phyloP scores from a whole-genome alignment of 2,329 filamentous ascomycete species.

The Microascus cirrosus region DNA sequence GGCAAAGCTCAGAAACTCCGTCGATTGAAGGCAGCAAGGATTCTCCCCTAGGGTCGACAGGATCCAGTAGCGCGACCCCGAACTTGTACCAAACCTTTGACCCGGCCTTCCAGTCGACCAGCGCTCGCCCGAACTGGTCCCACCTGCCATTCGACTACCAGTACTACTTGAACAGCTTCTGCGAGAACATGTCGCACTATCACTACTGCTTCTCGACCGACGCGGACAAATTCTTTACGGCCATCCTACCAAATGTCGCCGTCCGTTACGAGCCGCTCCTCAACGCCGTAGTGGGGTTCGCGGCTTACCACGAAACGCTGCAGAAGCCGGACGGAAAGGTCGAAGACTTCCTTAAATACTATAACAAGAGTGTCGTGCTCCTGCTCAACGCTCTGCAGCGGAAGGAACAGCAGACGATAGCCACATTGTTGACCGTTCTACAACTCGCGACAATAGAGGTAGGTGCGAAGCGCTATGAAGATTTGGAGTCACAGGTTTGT shows the following conservation, averaged over 20 bases:
- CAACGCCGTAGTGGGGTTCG: conserved; percentile 78
- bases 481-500: neutral
- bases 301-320: conserved; percentile 76
- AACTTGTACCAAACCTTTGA: conserved; percentile 2
- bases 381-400: conserved; percentile 62
- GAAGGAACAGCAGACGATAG: conserved; percentile 58
- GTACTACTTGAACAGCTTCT: conserved; percentile 69
- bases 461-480: conserved; percentile 14
- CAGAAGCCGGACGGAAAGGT: conserved; percentile 61
- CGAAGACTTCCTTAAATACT: conserved; percentile 75
- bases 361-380: conserved; percentile 75
- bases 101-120: conserved; percentile 5
- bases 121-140: conserved; percentile 33
- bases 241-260: conserved; percentile 60
- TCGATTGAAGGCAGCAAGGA: conserved; percentile 39
- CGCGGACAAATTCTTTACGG: conserved; percentile 60
- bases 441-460: conserved; percentile 93
- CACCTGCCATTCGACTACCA: conserved; percentile 59
- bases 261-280: conserved; percentile 66
- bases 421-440: conserved; percentile 75
- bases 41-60: conserved; percentile 39
- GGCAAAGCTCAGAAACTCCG: conserved; percentile 40
- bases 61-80: conserved; percentile 22
- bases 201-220: conserved; percentile 75
- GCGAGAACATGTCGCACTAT: conserved; percentile 64